Evolutionary conservation across 176 grass and related monocot genomes (phyloP), one percentile per base, ranked within the genome.

Genomic region (Alopecurus myosuroides): DNA sequence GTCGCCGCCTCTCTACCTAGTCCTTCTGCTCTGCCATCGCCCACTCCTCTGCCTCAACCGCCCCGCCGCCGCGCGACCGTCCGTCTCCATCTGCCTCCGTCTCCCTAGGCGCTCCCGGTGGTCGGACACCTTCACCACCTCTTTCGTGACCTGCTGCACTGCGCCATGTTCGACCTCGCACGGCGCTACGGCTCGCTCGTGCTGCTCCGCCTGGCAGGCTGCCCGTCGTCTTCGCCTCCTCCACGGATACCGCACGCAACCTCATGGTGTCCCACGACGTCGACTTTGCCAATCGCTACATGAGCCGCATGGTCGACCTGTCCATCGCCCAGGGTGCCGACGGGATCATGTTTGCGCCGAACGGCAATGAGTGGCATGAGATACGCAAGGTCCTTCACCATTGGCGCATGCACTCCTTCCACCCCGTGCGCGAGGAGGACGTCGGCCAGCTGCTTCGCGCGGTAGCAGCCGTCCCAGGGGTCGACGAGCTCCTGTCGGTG

Each of bases 81-180:
- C n/a, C n/a, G n/a, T n/a, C n/a, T n/a, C n/a, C n/a, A n/a, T 31
- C 74, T 84, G 2, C 85, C 85, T 9, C 89, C 89, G 10, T 76
- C 80, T 2, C 89, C 85, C 7, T 75, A 52, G 65, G 40, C 20
- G 1, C 57, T 84, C 57, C 89, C 85, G 18, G 63, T 91, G 57
- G 26, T 92, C 68, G 82, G 90, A 49, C 76, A 85, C 35, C 28
- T 92, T 0, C 81, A 85, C 70, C 83, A 82, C 74, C 76, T 92
- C 26, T 13, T 31, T 3, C 14, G 79, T 8, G 70, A 65, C 29
- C 62, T 83, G 17, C 88, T 75, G 55, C 89, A 87, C 30, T 79
- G 42, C 30, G 36, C 80, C 31, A 76, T 91, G 63, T 50, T 23
- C 1, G 71, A 76, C 34, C 58, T 88, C 19, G 80, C 85, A 30